These are phyloP conservation scores for Chlamydomonas sp. DNA, from an alignment of 139 green algal genomes.

Conservation along the genomic window DNA sequence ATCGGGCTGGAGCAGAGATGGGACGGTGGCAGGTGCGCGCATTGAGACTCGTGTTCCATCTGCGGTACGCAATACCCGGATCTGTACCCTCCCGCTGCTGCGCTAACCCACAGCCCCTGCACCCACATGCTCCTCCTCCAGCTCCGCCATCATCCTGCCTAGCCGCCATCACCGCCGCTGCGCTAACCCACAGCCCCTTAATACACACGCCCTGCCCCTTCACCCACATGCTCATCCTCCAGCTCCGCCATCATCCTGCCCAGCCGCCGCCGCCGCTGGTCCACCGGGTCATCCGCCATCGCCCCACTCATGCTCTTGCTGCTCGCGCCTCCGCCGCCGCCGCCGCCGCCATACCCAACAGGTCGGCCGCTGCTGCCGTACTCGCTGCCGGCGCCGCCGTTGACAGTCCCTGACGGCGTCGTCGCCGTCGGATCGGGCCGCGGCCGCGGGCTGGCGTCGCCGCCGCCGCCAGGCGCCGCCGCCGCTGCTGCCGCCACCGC, in stretches of 20 bases:
- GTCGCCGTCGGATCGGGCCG: too few species aligned
- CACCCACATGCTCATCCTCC: constrained; percentile 15
- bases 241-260: constrained; percentile 24
- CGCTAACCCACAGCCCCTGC: neutral
- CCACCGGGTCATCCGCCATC: constrained; percentile 1
- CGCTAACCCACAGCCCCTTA: neutral
- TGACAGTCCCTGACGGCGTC: too few species aligned
- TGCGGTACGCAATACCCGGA: too few species aligned
- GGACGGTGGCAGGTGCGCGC: too few species aligned
- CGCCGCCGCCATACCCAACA: neutral
- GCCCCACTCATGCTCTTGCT: neutral
- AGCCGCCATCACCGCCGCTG: constrained; percentile 18
- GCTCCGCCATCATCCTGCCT: constrained; percentile 18
- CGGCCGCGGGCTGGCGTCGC: too few species aligned
- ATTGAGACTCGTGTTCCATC: too few species aligned
- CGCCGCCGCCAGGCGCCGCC: too few species aligned
- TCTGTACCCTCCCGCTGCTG: too few species aligned
- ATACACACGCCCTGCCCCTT: neutral
- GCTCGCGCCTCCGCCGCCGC: neutral
- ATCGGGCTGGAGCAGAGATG: too few species aligned
- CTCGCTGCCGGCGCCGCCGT: neutral
- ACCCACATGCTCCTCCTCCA: constrained; percentile 22
- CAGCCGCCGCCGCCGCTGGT: constrained; percentile 16
- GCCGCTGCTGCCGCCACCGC: too few species aligned
- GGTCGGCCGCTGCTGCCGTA: neutral